A percentile compares a stretch with the other conserved stretches of the same genome.
Evolutionary conservation across 148 eudicot genomes (phyloP).

Genomic region (Persicaria maculosa): DNA sequence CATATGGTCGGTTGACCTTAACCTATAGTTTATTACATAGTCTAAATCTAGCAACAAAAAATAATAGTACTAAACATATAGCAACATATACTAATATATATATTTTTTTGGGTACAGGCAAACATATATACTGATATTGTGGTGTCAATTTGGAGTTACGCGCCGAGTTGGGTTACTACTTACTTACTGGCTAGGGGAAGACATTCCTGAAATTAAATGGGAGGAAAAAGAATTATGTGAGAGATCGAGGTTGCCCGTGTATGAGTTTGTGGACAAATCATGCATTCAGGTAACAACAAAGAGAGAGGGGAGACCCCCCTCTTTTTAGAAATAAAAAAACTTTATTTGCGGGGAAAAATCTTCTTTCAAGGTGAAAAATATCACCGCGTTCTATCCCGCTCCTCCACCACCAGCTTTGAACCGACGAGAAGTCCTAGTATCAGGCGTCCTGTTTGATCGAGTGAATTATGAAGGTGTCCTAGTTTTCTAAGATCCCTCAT

Average conservation of each 20-base stretch:
- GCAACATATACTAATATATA: not conserved
- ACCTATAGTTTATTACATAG: not conserved
- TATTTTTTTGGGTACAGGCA: not conserved
- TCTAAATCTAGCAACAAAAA: not conserved
- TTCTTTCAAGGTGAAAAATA: too few relatives aligned
- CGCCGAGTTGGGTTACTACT: not conserved
- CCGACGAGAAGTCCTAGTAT: too few relatives aligned
- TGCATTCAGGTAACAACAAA: too few relatives aligned
- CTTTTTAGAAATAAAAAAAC: not conserved
- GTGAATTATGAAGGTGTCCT: too few relatives aligned
- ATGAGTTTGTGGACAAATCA: not conserved
- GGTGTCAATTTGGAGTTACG: not conserved
- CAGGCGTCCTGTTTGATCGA: too few relatives aligned
- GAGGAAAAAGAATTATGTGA: not conserved
- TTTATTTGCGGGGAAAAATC: too few relatives aligned
- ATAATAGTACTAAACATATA: not conserved
- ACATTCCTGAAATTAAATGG: not conserved
- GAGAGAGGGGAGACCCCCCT: too few relatives aligned
- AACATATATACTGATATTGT: not conserved
- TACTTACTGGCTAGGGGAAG: not conserved
- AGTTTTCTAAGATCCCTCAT: too few relatives aligned
- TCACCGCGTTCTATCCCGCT: too few relatives aligned
- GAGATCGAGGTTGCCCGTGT: not conserved
- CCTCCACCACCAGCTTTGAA: too few relatives aligned
- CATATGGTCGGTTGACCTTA: conserved; percentile 9